Evolutionary conservation across 176 grass and related monocot genomes (phyloP).

Genomic region (Cenchrus fungigraminus): DNA sequence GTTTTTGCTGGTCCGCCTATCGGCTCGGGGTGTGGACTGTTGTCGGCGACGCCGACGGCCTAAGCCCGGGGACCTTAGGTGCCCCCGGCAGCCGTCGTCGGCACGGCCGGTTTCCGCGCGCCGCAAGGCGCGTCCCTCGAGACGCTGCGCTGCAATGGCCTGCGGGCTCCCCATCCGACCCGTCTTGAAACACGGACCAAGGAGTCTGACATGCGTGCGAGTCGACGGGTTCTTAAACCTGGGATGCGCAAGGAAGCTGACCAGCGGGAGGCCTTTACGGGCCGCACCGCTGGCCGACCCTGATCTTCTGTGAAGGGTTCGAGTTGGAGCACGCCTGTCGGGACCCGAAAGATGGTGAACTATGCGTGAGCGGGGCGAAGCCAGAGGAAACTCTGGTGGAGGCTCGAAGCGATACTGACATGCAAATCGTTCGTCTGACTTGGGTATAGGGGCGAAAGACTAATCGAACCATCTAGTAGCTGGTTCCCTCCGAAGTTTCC

Average conservation of each 20-base stretch:
- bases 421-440: slow-evolving; percentile 80
- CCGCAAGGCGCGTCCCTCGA: no score
- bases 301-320: slow-evolving; percentile 46
- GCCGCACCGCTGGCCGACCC: no score
- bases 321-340: slow-evolving; percentile 66
- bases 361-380: slow-evolving; percentile 52
- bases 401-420: slow-evolving; percentile 68
- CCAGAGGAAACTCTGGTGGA: slow-evolving; percentile 42
- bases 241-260: no score
- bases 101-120: no score
- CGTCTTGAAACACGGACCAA: slow-evolving; percentile 85
- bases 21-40: no score
- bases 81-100: no score
- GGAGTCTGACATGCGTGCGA: slow-evolving; percentile 74
- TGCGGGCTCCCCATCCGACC: no score
- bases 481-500: slow-evolving; percentile 52
- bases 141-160: no score
- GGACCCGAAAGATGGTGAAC: slow-evolving; percentile 73
- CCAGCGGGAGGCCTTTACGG: no score
- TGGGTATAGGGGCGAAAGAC: slow-evolving; percentile 70
- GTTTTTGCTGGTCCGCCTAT: background rate
- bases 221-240: no score
- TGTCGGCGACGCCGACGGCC: no score
- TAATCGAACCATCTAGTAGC: slow-evolving; percentile 81
- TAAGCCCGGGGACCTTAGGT: no score